Evolutionary conservation across 768 basidiomycete species (phyloP).

Genomic region (Auriscalpium microsporum): DNA sequence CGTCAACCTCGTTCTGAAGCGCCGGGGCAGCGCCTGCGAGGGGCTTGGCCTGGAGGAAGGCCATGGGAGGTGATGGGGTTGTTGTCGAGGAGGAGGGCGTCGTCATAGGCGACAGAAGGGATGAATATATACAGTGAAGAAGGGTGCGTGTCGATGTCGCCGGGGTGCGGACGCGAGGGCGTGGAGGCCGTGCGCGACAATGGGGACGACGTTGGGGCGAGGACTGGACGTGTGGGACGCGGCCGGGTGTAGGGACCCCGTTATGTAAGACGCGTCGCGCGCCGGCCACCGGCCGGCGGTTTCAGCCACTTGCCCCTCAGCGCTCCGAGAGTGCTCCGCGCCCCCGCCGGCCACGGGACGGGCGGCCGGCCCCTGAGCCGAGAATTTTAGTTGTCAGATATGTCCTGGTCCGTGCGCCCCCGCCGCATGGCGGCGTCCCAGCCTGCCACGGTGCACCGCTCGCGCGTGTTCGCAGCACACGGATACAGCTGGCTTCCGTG

Average conservation of each 20-base stretch:
- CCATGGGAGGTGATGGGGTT: slow-evolving; percentile 69
- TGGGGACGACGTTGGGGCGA: slow-evolving; percentile 5
- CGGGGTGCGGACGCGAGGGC: not conserved
- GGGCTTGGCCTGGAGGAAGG: slow-evolving; percentile 42
- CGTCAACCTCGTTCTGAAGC: slow-evolving; percentile 29
- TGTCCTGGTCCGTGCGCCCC: no score
- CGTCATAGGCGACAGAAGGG: slow-evolving; percentile 39
- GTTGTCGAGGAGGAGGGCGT: slow-evolving; percentile 77
- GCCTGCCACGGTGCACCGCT: no score
- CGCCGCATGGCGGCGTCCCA: no score
- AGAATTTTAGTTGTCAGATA: not conserved
- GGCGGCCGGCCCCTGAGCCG: not conserved
- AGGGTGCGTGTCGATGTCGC: not conserved
- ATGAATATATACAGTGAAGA: not conserved
- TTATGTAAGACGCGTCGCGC: slow-evolving; percentile 19
- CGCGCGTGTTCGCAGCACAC: no score
- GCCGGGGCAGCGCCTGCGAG: slow-evolving; percentile 30
- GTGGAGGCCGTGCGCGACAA: not conserved
- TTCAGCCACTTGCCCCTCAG: slow-evolving; percentile 1
- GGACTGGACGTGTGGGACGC: slow-evolving; percentile 15
- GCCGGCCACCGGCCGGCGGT: slow-evolving; percentile 12
- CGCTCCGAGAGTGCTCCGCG: slow-evolving; percentile 1
- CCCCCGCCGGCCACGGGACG: not conserved
- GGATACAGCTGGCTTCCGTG: no score
- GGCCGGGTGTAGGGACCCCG: slow-evolving; percentile 9